Conservation (phyloP, 306 rosid species). For the Cucurbita argyrosperma region DNA sequence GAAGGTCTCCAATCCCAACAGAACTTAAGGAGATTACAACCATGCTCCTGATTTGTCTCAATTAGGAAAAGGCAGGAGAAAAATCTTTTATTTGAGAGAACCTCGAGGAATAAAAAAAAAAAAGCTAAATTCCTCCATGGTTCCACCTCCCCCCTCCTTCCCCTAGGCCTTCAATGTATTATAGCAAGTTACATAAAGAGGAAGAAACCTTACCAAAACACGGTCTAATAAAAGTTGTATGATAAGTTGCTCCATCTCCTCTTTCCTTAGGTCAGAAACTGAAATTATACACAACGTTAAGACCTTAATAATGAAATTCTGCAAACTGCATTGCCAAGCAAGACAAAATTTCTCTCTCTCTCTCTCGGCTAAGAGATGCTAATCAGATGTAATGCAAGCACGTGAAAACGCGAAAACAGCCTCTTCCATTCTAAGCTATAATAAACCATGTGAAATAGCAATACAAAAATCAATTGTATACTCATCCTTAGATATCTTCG, state of each 20-base stretch:
- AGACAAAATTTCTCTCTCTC: background rate
- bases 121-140: background rate
- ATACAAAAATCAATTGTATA: background rate
- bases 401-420: background rate
- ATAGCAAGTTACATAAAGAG: background rate
- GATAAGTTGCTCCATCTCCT: constrained; percentile 76
- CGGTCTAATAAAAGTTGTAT: constrained; percentile 58
- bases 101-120: background rate
- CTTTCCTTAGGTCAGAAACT: constrained; percentile 66
- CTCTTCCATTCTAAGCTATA: background rate
- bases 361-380: background rate
- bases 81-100: background rate
- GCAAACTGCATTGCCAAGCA: background rate
- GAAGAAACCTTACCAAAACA: constrained; percentile 37
- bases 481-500: background rate
- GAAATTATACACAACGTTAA: constrained; percentile 14
- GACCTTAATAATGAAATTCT: background rate
- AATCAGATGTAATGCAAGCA: background rate
- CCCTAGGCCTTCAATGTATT: background rate
- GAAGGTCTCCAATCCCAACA: background rate
- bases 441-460: background rate
- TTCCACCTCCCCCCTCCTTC: background rate
- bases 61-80: background rate
- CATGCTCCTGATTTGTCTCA: background rate
- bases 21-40: background rate